Evolutionary conservation across 2,329 filamentous ascomycete genomes (phyloP).

Genomic region (Diaporthe sp.): DNA sequence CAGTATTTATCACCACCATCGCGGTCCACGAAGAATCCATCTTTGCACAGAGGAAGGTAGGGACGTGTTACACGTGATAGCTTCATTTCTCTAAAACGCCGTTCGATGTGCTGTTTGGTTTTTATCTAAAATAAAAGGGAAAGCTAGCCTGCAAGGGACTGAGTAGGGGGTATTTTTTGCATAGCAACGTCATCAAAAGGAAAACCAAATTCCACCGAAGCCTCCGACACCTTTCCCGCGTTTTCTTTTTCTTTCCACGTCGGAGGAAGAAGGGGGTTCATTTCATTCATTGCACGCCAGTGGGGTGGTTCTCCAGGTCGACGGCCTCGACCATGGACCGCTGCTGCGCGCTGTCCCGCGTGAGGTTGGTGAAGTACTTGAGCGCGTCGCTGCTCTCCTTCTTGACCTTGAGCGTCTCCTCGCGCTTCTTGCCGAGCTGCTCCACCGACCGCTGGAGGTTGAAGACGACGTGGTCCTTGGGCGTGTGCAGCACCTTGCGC

Average conservation of each 20-base stretch:
- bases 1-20: background rate
- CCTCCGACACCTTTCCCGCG: background rate
- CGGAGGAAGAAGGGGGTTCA: background rate
- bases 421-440: slow-evolving; percentile 80
- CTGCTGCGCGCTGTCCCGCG: slow-evolving; percentile 72
- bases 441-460: slow-evolving; percentile 88
- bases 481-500: slow-evolving; percentile 88
- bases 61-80: background rate
- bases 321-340: slow-evolving; percentile 63
- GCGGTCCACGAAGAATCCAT: background rate
- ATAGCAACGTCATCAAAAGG: slow-evolving; percentile 21
- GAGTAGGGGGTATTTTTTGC: slow-evolving; percentile 39
- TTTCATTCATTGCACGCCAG: slow-evolving; percentile 9
- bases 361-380: slow-evolving; percentile 91
- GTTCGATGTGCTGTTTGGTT: slow-evolving; percentile 21
- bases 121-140: background rate
- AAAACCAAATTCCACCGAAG: background rate
- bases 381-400: slow-evolving; percentile 86
- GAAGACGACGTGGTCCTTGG: slow-evolving; percentile 86
- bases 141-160: slow-evolving; percentile 32
- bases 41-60: background rate
- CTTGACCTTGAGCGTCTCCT: slow-evolving; percentile 86
- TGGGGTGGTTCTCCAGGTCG: slow-evolving; percentile 67
- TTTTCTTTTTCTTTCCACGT: too few species aligned
- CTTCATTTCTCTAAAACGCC: slow-evolving; percentile 25